These are phyloP conservation scores for Carex pumila DNA, from an alignment of 176 grass and related monocot genomes.

Conservation along the genomic window DNA sequence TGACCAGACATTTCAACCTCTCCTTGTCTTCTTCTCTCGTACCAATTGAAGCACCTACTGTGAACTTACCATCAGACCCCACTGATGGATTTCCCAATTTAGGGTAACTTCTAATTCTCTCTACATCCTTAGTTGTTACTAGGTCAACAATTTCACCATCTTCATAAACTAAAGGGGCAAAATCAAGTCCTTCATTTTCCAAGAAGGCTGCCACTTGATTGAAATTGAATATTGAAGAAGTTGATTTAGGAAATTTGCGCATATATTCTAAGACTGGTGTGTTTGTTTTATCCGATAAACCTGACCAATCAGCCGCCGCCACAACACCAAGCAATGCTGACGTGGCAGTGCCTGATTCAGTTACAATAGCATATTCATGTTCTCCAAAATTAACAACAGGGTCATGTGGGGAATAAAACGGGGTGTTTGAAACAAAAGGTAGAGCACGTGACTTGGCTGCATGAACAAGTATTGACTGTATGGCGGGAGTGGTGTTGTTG, in stretches of 20 bases:
- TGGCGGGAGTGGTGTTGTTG: constrained; percentile 43
- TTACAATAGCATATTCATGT: constrained; percentile 60
- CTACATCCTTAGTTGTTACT: constrained; percentile 62
- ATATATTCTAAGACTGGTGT: constrained; percentile 49
- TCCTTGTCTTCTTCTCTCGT: constrained; percentile 72
- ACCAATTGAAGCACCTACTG: constrained; percentile 66
- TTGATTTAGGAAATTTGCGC: constrained; percentile 36
- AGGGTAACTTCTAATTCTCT: constrained; percentile 63
- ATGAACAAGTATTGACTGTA: constrained; percentile 60
- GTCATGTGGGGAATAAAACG: constrained; percentile 40
- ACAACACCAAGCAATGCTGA: constrained; percentile 58
- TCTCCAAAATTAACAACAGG: constrained; percentile 34
- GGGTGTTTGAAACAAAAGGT: constrained; percentile 52
- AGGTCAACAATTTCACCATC: constrained; percentile 66
- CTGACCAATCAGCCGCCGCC: constrained; percentile 35
- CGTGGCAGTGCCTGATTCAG: constrained; percentile 49
- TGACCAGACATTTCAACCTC: constrained; percentile 62
- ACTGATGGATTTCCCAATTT: constrained; percentile 73
- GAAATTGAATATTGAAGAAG: constrained; percentile 46
- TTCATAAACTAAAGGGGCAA: constrained; percentile 49
- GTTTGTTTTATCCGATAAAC: constrained; percentile 2
- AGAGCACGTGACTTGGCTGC: constrained; percentile 70
- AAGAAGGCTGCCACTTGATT: constrained; percentile 52
- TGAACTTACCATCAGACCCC: constrained; percentile 54
- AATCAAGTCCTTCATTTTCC: constrained; percentile 61